phyloP scores from a whole-genome alignment of 176 grass and related monocot species.

The Luzula sylvatica region DNA sequence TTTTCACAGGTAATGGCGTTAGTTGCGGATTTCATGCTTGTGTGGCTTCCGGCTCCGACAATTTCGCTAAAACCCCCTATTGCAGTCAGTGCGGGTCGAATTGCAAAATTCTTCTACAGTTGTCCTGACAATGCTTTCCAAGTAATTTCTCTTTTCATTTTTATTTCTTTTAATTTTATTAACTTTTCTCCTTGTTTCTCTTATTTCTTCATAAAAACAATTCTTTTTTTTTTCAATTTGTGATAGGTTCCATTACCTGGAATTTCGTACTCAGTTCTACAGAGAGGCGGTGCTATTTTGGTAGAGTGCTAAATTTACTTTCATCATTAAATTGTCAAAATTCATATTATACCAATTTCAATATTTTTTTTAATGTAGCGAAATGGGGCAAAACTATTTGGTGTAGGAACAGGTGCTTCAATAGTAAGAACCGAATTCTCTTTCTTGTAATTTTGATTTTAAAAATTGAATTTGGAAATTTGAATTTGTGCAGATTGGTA shows the following conservation, averaged over 20 bases:
- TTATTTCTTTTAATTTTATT: not conserved
- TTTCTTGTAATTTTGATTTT: slow-evolving; percentile 1
- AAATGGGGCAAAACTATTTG: slow-evolving; percentile 73
- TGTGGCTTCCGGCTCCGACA: slow-evolving; percentile 94
- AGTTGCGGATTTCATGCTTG: slow-evolving; percentile 91
- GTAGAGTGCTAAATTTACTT: slow-evolving; percentile 31
- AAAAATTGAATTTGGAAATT: not conserved
- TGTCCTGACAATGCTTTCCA: slow-evolving; percentile 97
- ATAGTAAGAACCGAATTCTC: slow-evolving; percentile 49
- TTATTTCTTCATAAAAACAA: not conserved
- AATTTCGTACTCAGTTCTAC: slow-evolving; percentile 65
- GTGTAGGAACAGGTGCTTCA: slow-evolving; percentile 71
- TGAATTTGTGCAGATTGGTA: slow-evolving; percentile 40
- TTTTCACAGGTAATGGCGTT: slow-evolving; percentile 70
- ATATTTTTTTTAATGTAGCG: slow-evolving; percentile 44
- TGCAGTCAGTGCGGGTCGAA: slow-evolving; percentile 42
- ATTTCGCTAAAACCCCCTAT: slow-evolving; percentile 61
- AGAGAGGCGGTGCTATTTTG: slow-evolving; percentile 87
- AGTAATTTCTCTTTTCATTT: slow-evolving; percentile 22
- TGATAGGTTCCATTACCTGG: slow-evolving; percentile 71
- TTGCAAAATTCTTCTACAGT: slow-evolving; percentile 61
- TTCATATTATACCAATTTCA: not conserved
- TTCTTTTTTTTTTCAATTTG: not conserved
- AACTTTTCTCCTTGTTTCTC: not conserved
- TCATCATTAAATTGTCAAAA: not conserved